Evolutionary conservation across 1,284 basidiomycete species (phyloP).

Genomic region (Irpex lacteus): DNA sequence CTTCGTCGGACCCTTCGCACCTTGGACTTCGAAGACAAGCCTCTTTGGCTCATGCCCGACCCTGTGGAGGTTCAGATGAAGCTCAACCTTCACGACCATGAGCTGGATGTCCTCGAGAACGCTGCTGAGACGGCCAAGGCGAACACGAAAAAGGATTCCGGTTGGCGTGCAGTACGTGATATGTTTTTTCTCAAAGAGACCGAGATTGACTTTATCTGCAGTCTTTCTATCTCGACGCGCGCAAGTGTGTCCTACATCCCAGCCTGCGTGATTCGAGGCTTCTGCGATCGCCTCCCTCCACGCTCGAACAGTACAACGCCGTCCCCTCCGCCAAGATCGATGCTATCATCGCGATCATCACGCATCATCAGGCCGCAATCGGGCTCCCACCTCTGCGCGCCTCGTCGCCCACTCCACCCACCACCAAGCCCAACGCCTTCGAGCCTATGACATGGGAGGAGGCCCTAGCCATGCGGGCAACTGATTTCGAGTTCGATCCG

Average conservation of each 20-base stretch:
- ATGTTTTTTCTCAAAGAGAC: neutral
- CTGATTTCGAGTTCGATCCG: too few relatives aligned
- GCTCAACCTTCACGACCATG: neutral
- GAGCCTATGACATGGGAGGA: too few relatives aligned
- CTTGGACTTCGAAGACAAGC: neutral
- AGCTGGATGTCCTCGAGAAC: neutral
- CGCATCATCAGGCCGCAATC: slow-evolving; percentile 1
- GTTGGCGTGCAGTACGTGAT: too few relatives aligned
- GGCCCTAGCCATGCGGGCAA: too few relatives aligned
- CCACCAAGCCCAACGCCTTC: too few relatives aligned
- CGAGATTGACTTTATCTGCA: neutral
- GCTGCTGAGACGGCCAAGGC: too few relatives aligned
- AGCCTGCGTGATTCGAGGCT: neutral
- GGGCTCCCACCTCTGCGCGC: neutral
- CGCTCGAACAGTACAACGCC: neutral
- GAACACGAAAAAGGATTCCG: too few relatives aligned
- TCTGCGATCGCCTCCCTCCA: neutral
- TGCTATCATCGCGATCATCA: slow-evolving; percentile 6
- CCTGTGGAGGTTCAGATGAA: neutral
- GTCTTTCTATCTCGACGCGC: neutral
- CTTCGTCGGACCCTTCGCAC: slow-evolving; percentile 8
- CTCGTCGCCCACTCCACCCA: too few relatives aligned
- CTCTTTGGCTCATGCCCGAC: slow-evolving; percentile 3
- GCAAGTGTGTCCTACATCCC: neutral
- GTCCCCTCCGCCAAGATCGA: slow-evolving; percentile 10